These are phyloP conservation scores for Aphanocladium album DNA, from an alignment of 2,329 filamentous ascomycete species.

Conservation along the genomic window DNA sequence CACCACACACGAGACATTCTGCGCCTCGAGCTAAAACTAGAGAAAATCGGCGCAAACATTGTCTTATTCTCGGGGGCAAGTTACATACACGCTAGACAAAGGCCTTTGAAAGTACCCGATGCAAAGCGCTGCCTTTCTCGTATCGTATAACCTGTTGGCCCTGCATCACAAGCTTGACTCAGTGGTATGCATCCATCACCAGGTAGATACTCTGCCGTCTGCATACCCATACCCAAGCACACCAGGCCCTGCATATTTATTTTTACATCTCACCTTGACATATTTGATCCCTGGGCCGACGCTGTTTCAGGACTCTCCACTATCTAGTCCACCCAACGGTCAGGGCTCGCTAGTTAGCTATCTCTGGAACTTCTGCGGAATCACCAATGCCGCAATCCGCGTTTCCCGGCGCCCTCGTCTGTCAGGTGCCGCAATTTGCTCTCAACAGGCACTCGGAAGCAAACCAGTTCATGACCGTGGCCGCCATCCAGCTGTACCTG, in stretches of 20 bases:
- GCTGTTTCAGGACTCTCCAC: constrained; percentile 8
- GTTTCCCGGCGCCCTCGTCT: not conserved
- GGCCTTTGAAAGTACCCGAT: no score
- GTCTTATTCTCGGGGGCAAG: not conserved
- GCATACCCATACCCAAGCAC: no score
- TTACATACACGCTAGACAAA: no score
- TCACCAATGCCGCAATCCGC: not conserved
- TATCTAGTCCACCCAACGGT: not conserved
- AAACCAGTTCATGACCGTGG: not conserved
- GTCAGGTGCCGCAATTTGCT: not conserved
- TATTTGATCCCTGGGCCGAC: not conserved
- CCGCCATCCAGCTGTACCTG: not conserved
- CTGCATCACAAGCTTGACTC: no score
- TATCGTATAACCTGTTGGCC: no score
- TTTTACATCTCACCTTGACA: not conserved
- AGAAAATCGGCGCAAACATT: not conserved
- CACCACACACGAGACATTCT: not conserved
- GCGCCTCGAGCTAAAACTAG: not conserved
- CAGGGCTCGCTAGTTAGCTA: not conserved
- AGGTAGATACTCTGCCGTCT: no score
- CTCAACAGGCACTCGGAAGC: no score
- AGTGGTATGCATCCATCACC: no score
- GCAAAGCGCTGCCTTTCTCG: no score
- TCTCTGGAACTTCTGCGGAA: not conserved
- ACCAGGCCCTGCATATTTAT: not conserved